Percentiles rank a stretch among this genome's conserved stretches.
These are phyloP conservation scores for Raphanus sativus DNA, from an alignment of 345 rosid genomes.

Conservation along the genomic window DNA sequence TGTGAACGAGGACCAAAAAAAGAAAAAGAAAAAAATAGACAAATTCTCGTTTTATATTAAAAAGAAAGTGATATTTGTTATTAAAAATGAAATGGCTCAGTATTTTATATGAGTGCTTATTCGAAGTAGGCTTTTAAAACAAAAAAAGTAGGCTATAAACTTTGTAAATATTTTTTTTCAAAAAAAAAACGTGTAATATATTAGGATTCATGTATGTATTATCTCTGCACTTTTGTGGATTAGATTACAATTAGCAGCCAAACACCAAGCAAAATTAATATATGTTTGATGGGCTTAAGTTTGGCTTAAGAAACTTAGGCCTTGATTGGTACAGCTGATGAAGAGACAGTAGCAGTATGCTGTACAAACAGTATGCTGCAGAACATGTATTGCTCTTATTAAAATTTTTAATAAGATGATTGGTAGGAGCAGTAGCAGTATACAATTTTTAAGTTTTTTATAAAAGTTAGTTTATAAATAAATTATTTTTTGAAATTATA, in stretches of 20 bases:
- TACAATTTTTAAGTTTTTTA: too few relatives aligned
- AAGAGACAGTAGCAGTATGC: too few relatives aligned
- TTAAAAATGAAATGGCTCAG: neutral
- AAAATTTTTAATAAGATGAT: too few relatives aligned
- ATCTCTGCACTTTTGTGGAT: neutral
- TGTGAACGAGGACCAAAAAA: neutral
- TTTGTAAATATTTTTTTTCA: neutral
- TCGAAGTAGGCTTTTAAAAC: neutral
- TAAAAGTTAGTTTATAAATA: too few relatives aligned
- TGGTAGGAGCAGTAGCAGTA: too few relatives aligned
- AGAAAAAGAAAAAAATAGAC: neutral
- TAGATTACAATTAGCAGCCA: neutral
- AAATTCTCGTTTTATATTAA: conserved; percentile 2
- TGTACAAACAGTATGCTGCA: too few relatives aligned
- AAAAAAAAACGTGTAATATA: neutral
- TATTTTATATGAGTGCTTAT: neutral
- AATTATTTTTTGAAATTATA: too few relatives aligned
- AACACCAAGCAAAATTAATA: neutral
- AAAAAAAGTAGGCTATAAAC: too few relatives aligned
- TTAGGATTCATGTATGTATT: neutral
- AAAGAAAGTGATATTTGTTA: neutral
- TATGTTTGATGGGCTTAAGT: neutral
- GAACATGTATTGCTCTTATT: too few relatives aligned
- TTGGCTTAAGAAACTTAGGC: neutral
- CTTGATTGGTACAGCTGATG: too few relatives aligned